phyloP scores from a whole-genome alignment of 2,329 filamentous ascomycete species.

The Fusarium austroafricanum region DNA sequence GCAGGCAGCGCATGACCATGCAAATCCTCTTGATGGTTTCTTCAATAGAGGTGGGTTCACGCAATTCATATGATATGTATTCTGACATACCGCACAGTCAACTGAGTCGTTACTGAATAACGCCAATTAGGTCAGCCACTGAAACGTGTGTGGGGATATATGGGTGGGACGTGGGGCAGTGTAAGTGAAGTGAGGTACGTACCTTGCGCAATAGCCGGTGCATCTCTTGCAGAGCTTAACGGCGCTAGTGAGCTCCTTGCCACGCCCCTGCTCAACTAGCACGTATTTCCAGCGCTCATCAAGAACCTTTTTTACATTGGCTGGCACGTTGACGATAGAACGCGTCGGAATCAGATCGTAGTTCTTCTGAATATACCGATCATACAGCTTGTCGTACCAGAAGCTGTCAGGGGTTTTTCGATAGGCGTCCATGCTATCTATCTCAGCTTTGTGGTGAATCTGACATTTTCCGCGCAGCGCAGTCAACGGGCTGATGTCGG shows the following conservation, averaged over 20 bases:
- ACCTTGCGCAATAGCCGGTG: constrained; percentile 90
- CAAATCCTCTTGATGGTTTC: constrained; percentile 96
- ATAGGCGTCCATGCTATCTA: constrained; percentile 83
- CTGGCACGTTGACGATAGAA: constrained; percentile 95
- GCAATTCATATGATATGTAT: constrained; percentile 99
- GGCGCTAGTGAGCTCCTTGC: constrained; percentile 94
- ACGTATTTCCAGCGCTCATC: constrained; percentile 98
- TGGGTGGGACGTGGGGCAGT: constrained; percentile 32
- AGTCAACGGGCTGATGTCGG: constrained; percentile 91
- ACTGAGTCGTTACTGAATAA: constrained; percentile 84
- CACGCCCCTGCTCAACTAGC: constrained; percentile 90
- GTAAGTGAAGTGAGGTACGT: constrained; percentile 52
- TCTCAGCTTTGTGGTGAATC: constrained; percentile 89
- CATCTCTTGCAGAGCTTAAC: constrained; percentile 97
- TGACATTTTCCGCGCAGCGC: constrained; percentile 93
- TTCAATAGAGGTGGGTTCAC: constrained; percentile 92
- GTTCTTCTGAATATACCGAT: constrained; percentile 97
- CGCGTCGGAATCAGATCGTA: constrained; percentile 96
- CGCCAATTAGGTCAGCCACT: constrained; percentile 41
- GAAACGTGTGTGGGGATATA: constrained; percentile 27
- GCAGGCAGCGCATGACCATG: constrained; percentile 96
- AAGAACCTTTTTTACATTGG: constrained; percentile 93
- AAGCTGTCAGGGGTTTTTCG: constrained; percentile 88
- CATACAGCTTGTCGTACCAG: constrained; percentile 97
- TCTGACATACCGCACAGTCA: constrained; percentile 93